Base-by-base conservation (phyloP, 2,329 filamentous ascomycete genomes). In the Alternaria sp. region DNA sequence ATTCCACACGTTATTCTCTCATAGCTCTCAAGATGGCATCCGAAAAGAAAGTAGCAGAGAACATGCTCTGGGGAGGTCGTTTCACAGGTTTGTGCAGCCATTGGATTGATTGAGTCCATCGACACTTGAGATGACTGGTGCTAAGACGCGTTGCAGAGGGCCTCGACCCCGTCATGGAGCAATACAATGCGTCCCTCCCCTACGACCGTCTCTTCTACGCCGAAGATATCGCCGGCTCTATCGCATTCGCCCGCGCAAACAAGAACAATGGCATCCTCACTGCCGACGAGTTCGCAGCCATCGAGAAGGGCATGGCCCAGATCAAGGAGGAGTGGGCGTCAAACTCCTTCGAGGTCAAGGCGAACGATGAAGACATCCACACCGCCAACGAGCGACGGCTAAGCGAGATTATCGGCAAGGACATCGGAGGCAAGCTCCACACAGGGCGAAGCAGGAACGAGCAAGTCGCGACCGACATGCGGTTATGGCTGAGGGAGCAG, bases 391-490 rank as follows among this genome's bases (percentile, higher is more conserved):
- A 86, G 78, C 75, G 84, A 45, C 73, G 84, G 57, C 74, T 86
- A 61, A 91, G 92, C 55, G 93, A 97, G 83, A 86, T 97, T 66
- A 94, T 97, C 66, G 93, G 93, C 74, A 94, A 91, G 79, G 88
- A 93, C 25, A 89, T 91, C 61, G 93, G 90, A 1, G 93, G 94
- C 23, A 97, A 97, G 83, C 87, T 97, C 61, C 94, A 97, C 81
- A 97, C 93, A n/a, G 84, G 84, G 46, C 90, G 94, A 56, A 94
- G 91, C 79, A 88, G 93, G 71, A 97, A 97, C 76, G 93, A 97
- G 81, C 93, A 97, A 82, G 89, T 97, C 60, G 93, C 90, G 51
- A 94, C 91, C 21, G 93, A 97, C 74, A 95, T 97, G 91, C 90
- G 93, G 65, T 84, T 97, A 79, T 97, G 93, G 93, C 82, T 97